Conservation (phyloP, 768 basidiomycete species). For the Phaffia australis region DNA sequence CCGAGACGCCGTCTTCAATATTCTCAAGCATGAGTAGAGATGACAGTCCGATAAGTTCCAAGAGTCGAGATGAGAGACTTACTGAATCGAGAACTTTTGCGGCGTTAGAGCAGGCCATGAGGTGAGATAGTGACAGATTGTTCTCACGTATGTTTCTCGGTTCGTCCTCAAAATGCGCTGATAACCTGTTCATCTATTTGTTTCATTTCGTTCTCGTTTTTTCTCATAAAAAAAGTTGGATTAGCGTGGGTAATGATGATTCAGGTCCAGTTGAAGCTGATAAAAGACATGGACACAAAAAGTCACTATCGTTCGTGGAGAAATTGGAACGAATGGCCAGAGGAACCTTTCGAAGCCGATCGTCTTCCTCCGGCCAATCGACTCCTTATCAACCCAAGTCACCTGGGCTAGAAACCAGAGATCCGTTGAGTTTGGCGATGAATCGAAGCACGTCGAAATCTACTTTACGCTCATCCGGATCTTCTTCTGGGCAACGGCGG, state of each 20-base stretch:
- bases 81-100: no score
- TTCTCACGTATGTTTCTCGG: no score
- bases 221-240: constrained; percentile 27
- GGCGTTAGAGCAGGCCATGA: no score
- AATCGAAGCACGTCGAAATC: constrained; percentile 14
- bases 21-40: no score
- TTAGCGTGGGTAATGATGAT: constrained; percentile 31
- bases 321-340: constrained; percentile 31
- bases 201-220: background rate
- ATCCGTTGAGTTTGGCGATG: constrained; percentile 21
- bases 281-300: constrained; percentile 28
- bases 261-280: constrained; percentile 33
- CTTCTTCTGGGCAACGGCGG: constrained; percentile 9
- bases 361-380: constrained; percentile 6
- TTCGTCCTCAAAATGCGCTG: no score
- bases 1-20: constrained; percentile 27
- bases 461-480: constrained; percentile 7
- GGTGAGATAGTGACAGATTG: no score
- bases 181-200: constrained; percentile 28
- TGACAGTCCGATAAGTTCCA: no score
- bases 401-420: constrained; percentile 23
- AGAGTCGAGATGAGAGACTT: no score
- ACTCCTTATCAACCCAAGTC: constrained; percentile 19
- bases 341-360: constrained; percentile 31
- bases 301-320: constrained; percentile 32